These are phyloP conservation scores for Trichoderma brevicompactum DNA, from an alignment of 2,329 filamentous ascomycete genomes.

Conservation along the genomic window DNA sequence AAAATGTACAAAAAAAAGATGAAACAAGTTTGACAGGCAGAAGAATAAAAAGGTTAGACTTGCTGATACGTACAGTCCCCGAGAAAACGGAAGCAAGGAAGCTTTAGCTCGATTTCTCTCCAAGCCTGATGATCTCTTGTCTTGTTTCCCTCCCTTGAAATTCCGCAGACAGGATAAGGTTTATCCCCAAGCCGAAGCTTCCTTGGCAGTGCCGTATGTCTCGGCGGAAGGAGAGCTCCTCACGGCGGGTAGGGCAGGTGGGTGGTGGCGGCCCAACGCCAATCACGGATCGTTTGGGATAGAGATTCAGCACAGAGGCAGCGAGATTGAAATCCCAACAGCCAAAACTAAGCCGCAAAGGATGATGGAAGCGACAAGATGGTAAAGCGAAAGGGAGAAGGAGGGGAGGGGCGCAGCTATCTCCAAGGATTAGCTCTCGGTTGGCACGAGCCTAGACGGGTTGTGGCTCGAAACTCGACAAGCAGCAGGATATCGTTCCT, in stretches of 20 bases:
- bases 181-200: constrained; percentile 62
- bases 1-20: constrained; percentile 30
- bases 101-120: constrained; percentile 23
- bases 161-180: constrained; percentile 28
- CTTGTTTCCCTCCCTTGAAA: constrained; percentile 24
- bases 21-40: constrained; percentile 35
- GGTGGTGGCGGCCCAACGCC: constrained; percentile 29
- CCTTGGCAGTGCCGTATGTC: constrained; percentile 55
- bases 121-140: constrained; percentile 18
- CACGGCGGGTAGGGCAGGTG: neutral
- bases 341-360: neutral
- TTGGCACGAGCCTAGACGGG: neutral
- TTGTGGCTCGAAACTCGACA: constrained; percentile 2
- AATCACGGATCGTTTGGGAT: constrained; percentile 25
- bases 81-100: constrained; percentile 20
- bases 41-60: constrained; percentile 37
- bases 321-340: neutral
- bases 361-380: neutral
- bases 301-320: neutral
- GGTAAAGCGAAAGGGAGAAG: constrained; percentile 12
- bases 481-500: constrained; percentile 13
- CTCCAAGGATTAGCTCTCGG: constrained; percentile 21
- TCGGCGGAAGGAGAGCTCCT: constrained; percentile 31
- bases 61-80: constrained; percentile 62
- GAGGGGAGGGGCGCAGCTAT: neutral